These are phyloP conservation scores for Phanerochaete sordida DNA, from an alignment of 768 basidiomycete genomes.

Conservation along the genomic window DNA sequence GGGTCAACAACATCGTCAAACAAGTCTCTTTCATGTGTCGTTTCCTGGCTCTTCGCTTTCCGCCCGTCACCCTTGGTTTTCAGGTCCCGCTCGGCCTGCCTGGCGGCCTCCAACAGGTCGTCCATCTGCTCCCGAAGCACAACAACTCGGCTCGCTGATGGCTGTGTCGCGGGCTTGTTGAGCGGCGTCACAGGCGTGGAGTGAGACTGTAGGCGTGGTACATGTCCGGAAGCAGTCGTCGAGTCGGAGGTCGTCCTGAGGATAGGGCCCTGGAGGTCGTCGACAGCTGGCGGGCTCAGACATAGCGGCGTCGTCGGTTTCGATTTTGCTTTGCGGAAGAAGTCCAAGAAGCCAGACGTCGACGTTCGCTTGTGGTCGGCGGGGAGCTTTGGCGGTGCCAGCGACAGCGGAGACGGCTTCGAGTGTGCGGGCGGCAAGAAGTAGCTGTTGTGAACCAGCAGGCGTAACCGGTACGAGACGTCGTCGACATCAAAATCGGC, in stretches of 20 bases:
- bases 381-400: constrained; percentile 39
- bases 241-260: constrained; percentile 67
- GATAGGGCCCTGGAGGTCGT: constrained; percentile 18
- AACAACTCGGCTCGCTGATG: constrained; percentile 45
- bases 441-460: constrained; percentile 85
- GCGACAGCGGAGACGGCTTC: constrained; percentile 70
- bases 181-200: constrained; percentile 32
- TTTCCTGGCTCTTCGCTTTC: constrained; percentile 41
- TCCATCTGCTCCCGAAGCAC: constrained; percentile 82
- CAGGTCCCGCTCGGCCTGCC: constrained; percentile 72
- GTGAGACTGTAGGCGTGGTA: constrained; percentile 16
- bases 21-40: constrained; percentile 32
- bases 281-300: constrained; percentile 21
- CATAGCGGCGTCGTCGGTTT: constrained; percentile 48
- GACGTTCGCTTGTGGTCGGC: constrained; percentile 42
- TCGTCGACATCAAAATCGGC: constrained; percentile 57
- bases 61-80: constrained; percentile 48
- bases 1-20: constrained; percentile 72
- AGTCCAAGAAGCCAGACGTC: constrained; percentile 59
- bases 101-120: constrained; percentile 65
- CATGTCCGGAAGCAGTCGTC: constrained; percentile 44
- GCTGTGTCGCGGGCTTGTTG: constrained; percentile 34
- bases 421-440: constrained; percentile 86
- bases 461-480: constrained; percentile 77
- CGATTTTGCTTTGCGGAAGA: constrained; percentile 68